Evolutionary conservation across 768 basidiomycete genomes (phyloP), one percentile per base, ranked within the genome.

Genomic region (Rossbeevera mucosa): DNA sequence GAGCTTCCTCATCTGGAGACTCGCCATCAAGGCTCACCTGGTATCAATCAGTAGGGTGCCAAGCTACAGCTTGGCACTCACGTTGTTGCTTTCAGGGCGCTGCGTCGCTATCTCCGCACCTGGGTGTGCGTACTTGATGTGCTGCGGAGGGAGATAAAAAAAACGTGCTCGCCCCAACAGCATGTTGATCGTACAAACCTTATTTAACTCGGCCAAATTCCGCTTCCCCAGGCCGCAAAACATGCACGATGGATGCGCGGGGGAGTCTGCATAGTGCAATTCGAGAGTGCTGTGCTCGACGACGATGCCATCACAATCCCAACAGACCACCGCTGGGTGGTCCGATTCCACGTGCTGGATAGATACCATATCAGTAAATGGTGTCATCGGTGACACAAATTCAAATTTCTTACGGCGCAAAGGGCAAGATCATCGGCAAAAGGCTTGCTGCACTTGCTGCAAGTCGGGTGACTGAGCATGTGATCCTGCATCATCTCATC

Each of bases 261-360:
- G 13, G 21, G 57, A 64, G 4, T 61, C 64, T 16, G 58, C 38
- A 12, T 65, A 67, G 41, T 66, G 65, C 22, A 40, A 48, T 14
- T 57, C 60, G 30, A 66, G 56, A 48, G 30, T 50, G 18, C 30
- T 45, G 13, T 44, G 57, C 8, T 64, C 66, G 12, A 67, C 46
- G 5, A 67, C 58, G 1, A 55, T 41, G 5, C 65, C 66, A 30
- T 56, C 62, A 28, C 65, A 67, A 22, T 68, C 65, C 65, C 65
- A 67, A 51, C 65, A 68, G 31, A 65, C 64, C 14, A 68, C 57
- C 12, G 51, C 54, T 1, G 59, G 59, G 33, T 66, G 65, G 24
- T 57, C 59, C 1, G 48, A 51, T 8, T 58, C 61, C 25, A 62
- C 45, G 3, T 67, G 65, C 65, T 42, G 14, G 18, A 20, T 67